Percentiles rank a stretch among this genome's conserved stretches.
Evolutionary conservation across 495 filamentous ascomycete species (phyloP).

Genomic region (Cercophora newfieldiana): DNA sequence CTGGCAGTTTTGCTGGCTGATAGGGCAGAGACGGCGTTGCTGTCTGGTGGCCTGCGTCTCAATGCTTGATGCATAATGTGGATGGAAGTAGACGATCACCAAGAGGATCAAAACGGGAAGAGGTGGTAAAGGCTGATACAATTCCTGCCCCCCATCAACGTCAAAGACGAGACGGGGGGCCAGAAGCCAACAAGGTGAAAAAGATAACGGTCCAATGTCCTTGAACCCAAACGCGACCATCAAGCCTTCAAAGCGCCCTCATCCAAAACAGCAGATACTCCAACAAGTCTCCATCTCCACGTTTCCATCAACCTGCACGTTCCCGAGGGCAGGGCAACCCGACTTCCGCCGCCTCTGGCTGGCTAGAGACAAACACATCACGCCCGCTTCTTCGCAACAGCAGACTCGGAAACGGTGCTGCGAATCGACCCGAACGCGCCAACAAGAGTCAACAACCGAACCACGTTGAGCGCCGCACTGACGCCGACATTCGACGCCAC

Average conservation of each 20-base stretch:
- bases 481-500: conserved; percentile 60
- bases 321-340: background rate
- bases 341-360: too few species aligned
- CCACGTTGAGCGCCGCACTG: conserved; percentile 52
- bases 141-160: too few species aligned
- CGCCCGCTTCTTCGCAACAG: background rate
- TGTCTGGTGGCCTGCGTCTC: background rate
- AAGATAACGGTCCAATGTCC: too few species aligned
- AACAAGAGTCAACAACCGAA: conserved; percentile 50
- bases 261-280: background rate
- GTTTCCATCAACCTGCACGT: too few species aligned
- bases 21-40: too few species aligned
- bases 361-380: background rate
- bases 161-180: too few species aligned
- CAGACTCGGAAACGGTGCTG: background rate
- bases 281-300: background rate
- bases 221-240: too few species aligned
- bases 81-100: background rate
- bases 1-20: background rate
- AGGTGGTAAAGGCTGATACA: too few species aligned
- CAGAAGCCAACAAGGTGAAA: too few species aligned
- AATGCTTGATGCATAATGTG: background rate
- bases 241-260: too few species aligned
- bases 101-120: background rate
- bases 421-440: conserved; percentile 48